Base-by-base conservation (phyloP, 2,329 filamentous ascomycete genomes). In the Aspergillus alliaceus region DNA sequence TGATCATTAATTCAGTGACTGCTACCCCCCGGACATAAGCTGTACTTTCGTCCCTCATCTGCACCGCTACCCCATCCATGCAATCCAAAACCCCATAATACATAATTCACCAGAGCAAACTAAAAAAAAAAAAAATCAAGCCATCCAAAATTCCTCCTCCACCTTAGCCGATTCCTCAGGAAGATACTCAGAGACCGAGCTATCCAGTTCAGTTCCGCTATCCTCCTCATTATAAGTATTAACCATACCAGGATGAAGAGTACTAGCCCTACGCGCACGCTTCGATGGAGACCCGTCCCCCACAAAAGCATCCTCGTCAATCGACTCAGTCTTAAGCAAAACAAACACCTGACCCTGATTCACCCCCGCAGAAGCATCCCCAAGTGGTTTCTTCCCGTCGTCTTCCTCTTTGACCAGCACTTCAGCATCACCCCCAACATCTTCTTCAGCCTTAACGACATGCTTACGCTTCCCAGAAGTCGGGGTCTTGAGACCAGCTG, bases 171-270 rank as follows among this genome's bases (percentile, higher is more conserved):
- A 14, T 18, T 22, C 32, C 5, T 67, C 64, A 34, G 66, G 66
- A 9, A 52, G 15, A 46, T 62, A 67, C 56, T 67, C 64, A 1
- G 61, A 63, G 4, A 56, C 53, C 27, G 63, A 67, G 27, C 59
- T 67, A 18, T 68, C 64, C 20, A 44, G 12, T 15, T 59, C 48
- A 39, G 37, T 40, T 14, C 53, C 47, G 3, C 48, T 51, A 4
- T 55, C 42, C 0, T 55, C 56, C 6, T 32, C 56, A 25, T 53
- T 44, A 58, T 65, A 68, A 8, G 3, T 18, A 27, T 25, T 54
- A 18, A 67, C 53, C 57, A 65, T 65, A 4, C 61, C 66, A 11
- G 49, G 20, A 25, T 59, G 51, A 11, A 62, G 57, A 20, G 31
- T n/a, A 34, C 58, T 62, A 20, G 59, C 53, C 56, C 49, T 66